These are phyloP conservation scores for Nitzschia sp. DNA, from an alignment of 108 stramenopile genomes.

Conservation along the genomic window DNA sequence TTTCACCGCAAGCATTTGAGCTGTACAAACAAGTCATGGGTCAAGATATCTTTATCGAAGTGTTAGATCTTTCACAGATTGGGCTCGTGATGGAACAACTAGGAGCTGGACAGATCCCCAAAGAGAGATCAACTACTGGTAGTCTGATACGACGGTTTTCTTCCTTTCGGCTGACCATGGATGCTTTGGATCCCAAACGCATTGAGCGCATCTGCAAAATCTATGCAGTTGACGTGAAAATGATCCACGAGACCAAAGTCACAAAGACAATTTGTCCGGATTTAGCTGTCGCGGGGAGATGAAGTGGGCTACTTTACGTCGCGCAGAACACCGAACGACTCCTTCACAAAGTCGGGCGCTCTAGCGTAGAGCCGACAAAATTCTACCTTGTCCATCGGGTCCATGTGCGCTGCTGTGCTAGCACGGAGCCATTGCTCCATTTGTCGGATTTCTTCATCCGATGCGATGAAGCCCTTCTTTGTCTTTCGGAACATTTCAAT, in stretches of 20 bases:
- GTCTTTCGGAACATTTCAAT: constrained; percentile 27
- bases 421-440: constrained; percentile 36
- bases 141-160: constrained; percentile 1
- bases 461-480: constrained; percentile 18
- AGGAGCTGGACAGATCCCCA: neutral
- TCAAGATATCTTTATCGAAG: constrained; percentile 2
- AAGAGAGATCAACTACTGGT: constrained; percentile 10
- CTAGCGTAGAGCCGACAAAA: constrained; percentile 41
- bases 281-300: neutral
- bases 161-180: neutral
- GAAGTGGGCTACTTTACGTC: neutral
- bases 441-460: constrained; percentile 32
- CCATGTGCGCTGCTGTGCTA: constrained; percentile 4
- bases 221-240: constrained; percentile 4
- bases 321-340: constrained; percentile 21
- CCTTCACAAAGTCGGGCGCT: constrained; percentile 38
- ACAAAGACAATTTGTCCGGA: neutral
- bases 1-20: constrained; percentile 17
- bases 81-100: neutral
- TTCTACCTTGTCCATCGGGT: constrained; percentile 32
- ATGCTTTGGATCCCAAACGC: constrained; percentile 1
- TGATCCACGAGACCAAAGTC: neutral
- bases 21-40: constrained; percentile 18
- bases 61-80: constrained; percentile 8
- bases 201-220: constrained; percentile 5